A percentile compares a stretch with the other conserved stretches of the same genome.
These are phyloP conservation scores for Marasmius sp. DNA, from an alignment of 1,284 basidiomycete species.

Conservation along the genomic window DNA sequence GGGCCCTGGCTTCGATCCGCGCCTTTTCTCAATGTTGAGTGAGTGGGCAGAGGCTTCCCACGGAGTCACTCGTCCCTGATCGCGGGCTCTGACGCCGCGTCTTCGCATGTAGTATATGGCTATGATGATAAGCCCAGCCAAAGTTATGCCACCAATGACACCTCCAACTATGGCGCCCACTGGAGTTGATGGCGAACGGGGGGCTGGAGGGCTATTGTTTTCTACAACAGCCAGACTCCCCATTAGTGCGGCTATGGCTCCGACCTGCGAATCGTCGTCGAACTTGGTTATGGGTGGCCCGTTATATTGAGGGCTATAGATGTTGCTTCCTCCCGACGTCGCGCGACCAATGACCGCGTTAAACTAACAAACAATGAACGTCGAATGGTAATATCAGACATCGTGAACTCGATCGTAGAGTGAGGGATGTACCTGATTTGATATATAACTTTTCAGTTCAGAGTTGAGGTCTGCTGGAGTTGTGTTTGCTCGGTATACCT, in stretches of 20 bases:
- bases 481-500: too few relatives aligned
- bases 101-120: too few relatives aligned
- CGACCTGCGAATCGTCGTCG: background rate
- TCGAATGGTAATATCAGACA: background rate
- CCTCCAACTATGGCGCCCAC: background rate
- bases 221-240: background rate
- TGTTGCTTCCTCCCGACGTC: background rate
- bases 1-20: too few relatives aligned
- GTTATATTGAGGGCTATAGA: background rate
- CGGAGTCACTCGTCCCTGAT: too few relatives aligned
- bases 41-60: too few relatives aligned
- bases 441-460: background rate
- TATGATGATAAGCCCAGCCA: too few relatives aligned
- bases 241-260: background rate
- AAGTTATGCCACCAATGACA: background rate
- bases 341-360: background rate
- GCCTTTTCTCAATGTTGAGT: too few relatives aligned
- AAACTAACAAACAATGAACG: slow-evolving; percentile 10
- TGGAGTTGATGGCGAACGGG: background rate
- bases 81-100: too few relatives aligned
- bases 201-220: background rate
- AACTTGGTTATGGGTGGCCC: slow-evolving; percentile 1
- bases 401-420: background rate
- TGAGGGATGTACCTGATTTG: background rate
- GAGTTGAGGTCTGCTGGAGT: too few relatives aligned